Evolutionary conservation across 176 grass and related monocot species (phyloP).

Genomic region (Carex cristatella): DNA sequence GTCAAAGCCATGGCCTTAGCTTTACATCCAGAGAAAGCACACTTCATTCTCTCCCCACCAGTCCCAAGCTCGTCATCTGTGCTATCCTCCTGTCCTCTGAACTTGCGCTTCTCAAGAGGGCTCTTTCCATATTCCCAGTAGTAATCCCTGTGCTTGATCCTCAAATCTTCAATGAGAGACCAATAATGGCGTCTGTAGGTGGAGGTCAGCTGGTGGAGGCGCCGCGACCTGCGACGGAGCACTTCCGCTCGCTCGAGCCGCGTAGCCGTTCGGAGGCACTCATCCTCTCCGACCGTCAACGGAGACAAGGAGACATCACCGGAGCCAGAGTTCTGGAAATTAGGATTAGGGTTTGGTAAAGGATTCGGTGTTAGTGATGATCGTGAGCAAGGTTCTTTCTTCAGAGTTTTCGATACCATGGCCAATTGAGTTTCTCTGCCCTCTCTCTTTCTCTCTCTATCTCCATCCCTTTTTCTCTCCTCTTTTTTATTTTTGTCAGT

Average conservation of each 20-base stretch:
- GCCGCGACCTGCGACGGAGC: conserved; percentile 27
- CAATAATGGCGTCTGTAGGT: conserved; percentile 31
- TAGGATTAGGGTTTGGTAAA: not conserved
- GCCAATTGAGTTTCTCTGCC: not conserved
- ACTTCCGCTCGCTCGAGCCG: conserved; percentile 32
- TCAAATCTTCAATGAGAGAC: conserved; percentile 32
- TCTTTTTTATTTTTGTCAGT: not conserved
- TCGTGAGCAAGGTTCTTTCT: not conserved
- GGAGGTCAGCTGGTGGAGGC: conserved; percentile 11
- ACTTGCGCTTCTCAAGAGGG: conserved; percentile 23
- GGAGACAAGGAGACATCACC: not conserved
- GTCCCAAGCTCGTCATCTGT: not conserved
- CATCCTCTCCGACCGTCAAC: conserved; percentile 15
- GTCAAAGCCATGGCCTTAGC: conserved; percentile 79
- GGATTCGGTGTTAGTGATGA: not conserved
- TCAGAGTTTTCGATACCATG: conserved; percentile 18
- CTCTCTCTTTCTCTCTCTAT: not conserved
- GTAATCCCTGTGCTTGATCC: conserved; percentile 40
- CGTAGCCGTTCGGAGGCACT: conserved; percentile 3
- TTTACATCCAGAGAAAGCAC: conserved; percentile 76
- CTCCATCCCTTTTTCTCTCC: no score
- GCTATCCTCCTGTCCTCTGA: not conserved
- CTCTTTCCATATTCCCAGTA: conserved; percentile 41
- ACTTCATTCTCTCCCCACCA: conserved; percentile 55
- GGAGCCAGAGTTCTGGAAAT: not conserved